phyloP scores from a whole-genome alignment of 2,329 filamentous ascomycete species.

The Penicillium aurantiogriseum region DNA sequence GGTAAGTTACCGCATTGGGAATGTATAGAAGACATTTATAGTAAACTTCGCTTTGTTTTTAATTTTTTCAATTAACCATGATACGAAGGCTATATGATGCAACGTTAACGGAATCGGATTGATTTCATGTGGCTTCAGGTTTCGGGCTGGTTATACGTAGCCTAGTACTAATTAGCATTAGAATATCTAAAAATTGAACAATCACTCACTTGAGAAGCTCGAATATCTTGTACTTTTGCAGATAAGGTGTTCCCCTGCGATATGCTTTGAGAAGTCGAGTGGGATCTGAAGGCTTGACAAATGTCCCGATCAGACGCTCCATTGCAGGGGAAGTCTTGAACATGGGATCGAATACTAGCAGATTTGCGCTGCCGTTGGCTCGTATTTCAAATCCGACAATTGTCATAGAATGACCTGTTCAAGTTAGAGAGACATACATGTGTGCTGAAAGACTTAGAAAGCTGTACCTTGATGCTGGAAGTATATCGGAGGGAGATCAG shows the following conservation, averaged over 20 bases:
- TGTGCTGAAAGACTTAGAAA: background rate
- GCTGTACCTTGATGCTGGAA: constrained; percentile 72
- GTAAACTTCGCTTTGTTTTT: background rate
- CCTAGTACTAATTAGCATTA: constrained; percentile 8
- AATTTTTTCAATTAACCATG: background rate
- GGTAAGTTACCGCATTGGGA: constrained; percentile 5
- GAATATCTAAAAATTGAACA: background rate
- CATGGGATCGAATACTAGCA: constrained; percentile 87
- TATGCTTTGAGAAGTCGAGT: constrained; percentile 67
- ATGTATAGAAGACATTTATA: constrained; percentile 4
- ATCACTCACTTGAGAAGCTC: constrained; percentile 67
- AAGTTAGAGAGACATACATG: background rate
- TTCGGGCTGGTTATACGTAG: background rate
- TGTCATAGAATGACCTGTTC: constrained; percentile 79
- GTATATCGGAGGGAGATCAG: constrained; percentile 78
- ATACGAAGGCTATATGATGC: background rate
- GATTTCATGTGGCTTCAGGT: background rate
- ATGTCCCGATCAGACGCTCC: constrained; percentile 55
- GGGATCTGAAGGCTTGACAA: constrained; percentile 45
- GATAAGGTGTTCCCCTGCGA: constrained; percentile 65
- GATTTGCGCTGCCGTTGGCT: constrained; percentile 61
- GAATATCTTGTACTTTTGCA: constrained; percentile 71
- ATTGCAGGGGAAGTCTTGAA: constrained; percentile 68
- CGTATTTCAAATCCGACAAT: constrained; percentile 79
- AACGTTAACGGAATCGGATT: background rate